Percentiles rank a stretch among this genome's conserved stretches.
Evolutionary conservation across 768 basidiomycete species (phyloP).

Genomic region (Hygrophorus russula): DNA sequence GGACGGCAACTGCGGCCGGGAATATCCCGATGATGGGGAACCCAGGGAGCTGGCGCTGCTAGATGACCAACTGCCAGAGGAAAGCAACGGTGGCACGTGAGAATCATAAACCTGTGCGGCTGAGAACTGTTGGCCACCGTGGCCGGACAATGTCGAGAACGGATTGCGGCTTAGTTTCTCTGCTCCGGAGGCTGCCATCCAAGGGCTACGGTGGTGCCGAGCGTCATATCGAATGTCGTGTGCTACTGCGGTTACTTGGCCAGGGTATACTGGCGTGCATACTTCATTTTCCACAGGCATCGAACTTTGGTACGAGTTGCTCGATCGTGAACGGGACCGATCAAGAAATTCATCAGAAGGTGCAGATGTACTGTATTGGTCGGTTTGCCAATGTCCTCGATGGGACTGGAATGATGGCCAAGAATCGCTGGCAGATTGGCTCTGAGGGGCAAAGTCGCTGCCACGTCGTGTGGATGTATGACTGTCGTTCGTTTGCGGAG

Average conservation of each 20-base stretch:
- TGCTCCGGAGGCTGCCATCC: constrained; percentile 22
- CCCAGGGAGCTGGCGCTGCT: constrained; percentile 19
- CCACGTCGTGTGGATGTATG: constrained; percentile 1
- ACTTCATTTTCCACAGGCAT: constrained; percentile 13
- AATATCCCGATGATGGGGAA: constrained; percentile 21
- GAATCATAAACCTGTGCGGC: constrained; percentile 24
- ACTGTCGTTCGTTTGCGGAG: constrained; percentile 1
- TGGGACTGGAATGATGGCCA: constrained; percentile 28
- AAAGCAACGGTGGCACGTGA: constrained; percentile 22
- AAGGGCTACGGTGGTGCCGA: constrained; percentile 22
- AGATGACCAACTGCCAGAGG: constrained; percentile 28
- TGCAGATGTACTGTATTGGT: constrained; percentile 18
- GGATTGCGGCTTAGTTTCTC: constrained; percentile 23
- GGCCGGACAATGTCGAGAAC: constrained; percentile 14
- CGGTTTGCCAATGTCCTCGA: constrained; percentile 28
- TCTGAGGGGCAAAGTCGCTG: background rate
- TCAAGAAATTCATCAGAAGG: constrained; percentile 18
- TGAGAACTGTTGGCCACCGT: constrained; percentile 21
- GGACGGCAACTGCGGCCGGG: constrained; percentile 15
- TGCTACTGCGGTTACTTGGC: background rate
- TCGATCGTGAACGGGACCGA: constrained; percentile 25
- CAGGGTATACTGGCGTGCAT: background rate
- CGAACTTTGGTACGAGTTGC: constrained; percentile 25
- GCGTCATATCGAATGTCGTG: constrained; percentile 16
- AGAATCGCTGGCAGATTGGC: constrained; percentile 10